Percentiles rank a stretch among this genome's conserved stretches.
Conservation (phyloP, 2,329 filamentous ascomycete genomes). For the Colletotrichum graminicola region DNA sequence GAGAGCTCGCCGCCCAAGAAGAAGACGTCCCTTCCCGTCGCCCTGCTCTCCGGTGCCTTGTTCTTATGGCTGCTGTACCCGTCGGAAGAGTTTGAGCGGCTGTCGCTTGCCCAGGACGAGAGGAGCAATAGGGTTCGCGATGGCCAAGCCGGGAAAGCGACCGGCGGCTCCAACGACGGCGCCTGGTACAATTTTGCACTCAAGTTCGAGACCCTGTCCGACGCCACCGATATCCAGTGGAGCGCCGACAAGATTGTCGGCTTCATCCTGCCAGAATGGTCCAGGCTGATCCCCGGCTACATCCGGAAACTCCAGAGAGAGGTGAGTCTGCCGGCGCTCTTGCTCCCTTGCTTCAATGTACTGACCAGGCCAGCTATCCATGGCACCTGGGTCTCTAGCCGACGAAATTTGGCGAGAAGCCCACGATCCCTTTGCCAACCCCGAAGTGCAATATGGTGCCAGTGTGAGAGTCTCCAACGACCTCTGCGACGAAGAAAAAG, state of each 20-base stretch:
- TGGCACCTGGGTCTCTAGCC: conserved; percentile 88
- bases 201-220: conserved; percentile 66
- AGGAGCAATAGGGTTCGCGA: conserved; percentile 38
- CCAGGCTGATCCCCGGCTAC: conserved; percentile 79
- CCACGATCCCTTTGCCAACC: conserved; percentile 84
- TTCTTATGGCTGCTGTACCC: conserved; percentile 60
- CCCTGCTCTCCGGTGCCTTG: conserved; percentile 52
- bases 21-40: conserved; percentile 48
- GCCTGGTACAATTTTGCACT: conserved; percentile 64
- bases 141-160: conserved; percentile 43
- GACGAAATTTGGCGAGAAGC: conserved; percentile 96
- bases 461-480: conserved; percentile 84
- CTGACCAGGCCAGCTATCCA: conserved; percentile 66
- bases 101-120: conserved; percentile 45
- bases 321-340: conserved; percentile 33
- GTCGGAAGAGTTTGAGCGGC: conserved; percentile 56
- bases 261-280: conserved; percentile 86
- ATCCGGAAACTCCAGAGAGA: conserved; percentile 88
- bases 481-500: conserved; percentile 85
- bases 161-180: conserved; percentile 45
- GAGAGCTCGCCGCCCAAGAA: conserved; percentile 42
- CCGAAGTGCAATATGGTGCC: conserved; percentile 87
- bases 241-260: conserved; percentile 72
- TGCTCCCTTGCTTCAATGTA: too few species aligned
- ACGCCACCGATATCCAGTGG: conserved; percentile 68